Conservation (phyloP, 140 eudicot species). For the Eryngium alpinum region DNA sequence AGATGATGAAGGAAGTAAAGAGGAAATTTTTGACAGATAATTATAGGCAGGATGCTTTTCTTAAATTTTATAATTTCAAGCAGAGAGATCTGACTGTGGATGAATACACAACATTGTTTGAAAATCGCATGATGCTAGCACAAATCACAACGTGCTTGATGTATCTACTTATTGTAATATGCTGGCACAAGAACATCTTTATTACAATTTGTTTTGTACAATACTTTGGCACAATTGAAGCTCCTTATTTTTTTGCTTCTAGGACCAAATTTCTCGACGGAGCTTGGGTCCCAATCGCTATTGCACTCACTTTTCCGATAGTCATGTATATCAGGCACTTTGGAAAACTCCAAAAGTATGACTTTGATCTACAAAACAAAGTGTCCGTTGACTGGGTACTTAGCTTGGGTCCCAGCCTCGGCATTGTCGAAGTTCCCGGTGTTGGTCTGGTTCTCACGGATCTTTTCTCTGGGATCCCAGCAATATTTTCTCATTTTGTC, state of each 20-base stretch:
- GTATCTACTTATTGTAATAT: constrained; percentile 80
- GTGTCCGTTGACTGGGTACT: constrained; percentile 95
- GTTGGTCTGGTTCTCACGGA: constrained; percentile 94
- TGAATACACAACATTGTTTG: too few relatives aligned
- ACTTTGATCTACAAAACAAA: constrained; percentile 89
- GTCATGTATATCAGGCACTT: constrained; percentile 90
- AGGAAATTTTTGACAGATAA: too few relatives aligned
- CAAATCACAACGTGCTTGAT: constrained; percentile 93
- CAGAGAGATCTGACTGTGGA: too few relatives aligned
- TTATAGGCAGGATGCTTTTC: too few relatives aligned
- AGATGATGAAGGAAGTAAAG: too few relatives aligned
- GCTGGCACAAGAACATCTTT: constrained; percentile 75
- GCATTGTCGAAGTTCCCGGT: constrained; percentile 88
- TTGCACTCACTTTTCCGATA: constrained; percentile 65
- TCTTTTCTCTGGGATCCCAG: constrained; percentile 90
- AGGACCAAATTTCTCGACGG: constrained; percentile 91
- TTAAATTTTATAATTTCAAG: too few relatives aligned
- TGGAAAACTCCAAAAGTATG: constrained; percentile 70
- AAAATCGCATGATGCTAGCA: too few relatives aligned
- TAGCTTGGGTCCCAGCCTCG: constrained; percentile 74
- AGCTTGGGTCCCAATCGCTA: constrained; percentile 94
- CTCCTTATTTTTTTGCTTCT: constrained; percentile 86
- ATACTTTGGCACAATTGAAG: constrained; percentile 79
- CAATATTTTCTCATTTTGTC: constrained; percentile 90
- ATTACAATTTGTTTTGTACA: constrained; percentile 59